Percentiles rank a stretch among this genome's conserved stretches.
phyloP scores from a whole-genome alignment of 768 basidiomycete species.

The Lactarius sp. region DNA sequence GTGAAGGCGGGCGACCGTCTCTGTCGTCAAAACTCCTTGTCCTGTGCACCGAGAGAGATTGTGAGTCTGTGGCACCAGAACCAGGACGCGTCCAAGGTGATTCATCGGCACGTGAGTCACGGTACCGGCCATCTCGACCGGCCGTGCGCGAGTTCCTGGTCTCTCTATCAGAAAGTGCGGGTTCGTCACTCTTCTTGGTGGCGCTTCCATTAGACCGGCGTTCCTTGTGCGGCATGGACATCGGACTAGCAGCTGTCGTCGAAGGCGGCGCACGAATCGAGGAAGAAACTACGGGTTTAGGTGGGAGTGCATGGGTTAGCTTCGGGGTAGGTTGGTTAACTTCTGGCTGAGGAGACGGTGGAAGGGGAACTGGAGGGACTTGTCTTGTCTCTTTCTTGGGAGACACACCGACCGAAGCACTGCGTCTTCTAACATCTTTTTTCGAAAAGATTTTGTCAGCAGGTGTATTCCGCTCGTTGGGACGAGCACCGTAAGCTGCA shows the following conservation, averaged over 20 bases:
- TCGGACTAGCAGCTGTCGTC: slow-evolving; percentile 26
- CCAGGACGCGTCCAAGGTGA: slow-evolving; percentile 21
- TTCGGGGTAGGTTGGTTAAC: slow-evolving; percentile 9
- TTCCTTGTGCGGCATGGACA: slow-evolving; percentile 27
- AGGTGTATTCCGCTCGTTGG: background rate
- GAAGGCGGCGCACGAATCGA: slow-evolving; percentile 23
- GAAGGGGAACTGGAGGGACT: slow-evolving; percentile 4
- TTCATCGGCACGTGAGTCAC: slow-evolving; percentile 18
- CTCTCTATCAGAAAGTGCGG: slow-evolving; percentile 16
- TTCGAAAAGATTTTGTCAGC: slow-evolving; percentile 9
- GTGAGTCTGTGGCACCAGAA: slow-evolving; percentile 13
- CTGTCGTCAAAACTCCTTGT: slow-evolving; percentile 13
- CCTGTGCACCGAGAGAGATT: slow-evolving; percentile 15
- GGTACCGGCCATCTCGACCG: slow-evolving; percentile 9
- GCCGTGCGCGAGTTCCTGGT: slow-evolving; percentile 11
- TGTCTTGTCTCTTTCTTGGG: slow-evolving; percentile 11
- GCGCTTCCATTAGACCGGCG: slow-evolving; percentile 22
- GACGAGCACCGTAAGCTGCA: slow-evolving; percentile 39
- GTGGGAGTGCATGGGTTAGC: slow-evolving; percentile 24
- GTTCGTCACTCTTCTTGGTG: slow-evolving; percentile 17
- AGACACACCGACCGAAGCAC: background rate
- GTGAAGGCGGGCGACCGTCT: slow-evolving; percentile 3
- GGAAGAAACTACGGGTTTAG: slow-evolving; percentile 23
- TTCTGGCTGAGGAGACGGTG: slow-evolving; percentile 19
- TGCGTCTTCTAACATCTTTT: slow-evolving; percentile 10